Base-by-base conservation (phyloP, 2,329 filamentous ascomycete genomes). In the Phoma sp. region DNA sequence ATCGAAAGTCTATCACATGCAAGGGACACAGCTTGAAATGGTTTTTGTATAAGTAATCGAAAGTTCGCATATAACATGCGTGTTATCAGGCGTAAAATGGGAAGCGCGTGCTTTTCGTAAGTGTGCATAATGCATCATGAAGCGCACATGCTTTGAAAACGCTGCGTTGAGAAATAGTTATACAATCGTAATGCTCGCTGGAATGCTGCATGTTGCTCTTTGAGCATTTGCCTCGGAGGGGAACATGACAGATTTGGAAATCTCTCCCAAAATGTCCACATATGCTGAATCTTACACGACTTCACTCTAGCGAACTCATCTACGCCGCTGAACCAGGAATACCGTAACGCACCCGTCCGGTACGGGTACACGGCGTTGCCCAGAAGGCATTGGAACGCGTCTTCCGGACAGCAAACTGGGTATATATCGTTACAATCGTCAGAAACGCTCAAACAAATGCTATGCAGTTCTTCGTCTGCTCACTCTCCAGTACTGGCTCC, bases 401-500 rank as follows among this genome's bases (percentile, higher is more conserved):
- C 55, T 49, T n/a, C 48, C 52, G 46, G 50, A 60, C 53, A 60
- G 57, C 48, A 62, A 47, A 60, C 59, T 66, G 61, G 67, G 62
- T 60, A 70, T 64, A 64, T 64, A 66, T 65, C 64, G 53, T 62
- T 57, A 66, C 56, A 63, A 62, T 66, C 65, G 53, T 69, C 57
- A 65, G 65, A 56, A 56, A 56, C 47, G 52, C 52, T 50, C 52
- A 56, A 56, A 40, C 42, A 50, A 42, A 50, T 42, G 29, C 20
- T 38, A 34, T 34, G 30, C 30, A 46, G 47, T 33, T 57, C 48
- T 53, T 36, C 29, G 20, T 45, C 42, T 61, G 59, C 61, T 74
- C 68, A 74, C 62, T 74, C 68, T 56, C 66, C 72, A 32, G 62
- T 69, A 47, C 63, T 68, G 23, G 61, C 62, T 37, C 70, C 71